These are phyloP conservation scores for Alternaria angustiovoidea DNA, from an alignment of 2,329 filamentous ascomycete species.

Conservation along the genomic window DNA sequence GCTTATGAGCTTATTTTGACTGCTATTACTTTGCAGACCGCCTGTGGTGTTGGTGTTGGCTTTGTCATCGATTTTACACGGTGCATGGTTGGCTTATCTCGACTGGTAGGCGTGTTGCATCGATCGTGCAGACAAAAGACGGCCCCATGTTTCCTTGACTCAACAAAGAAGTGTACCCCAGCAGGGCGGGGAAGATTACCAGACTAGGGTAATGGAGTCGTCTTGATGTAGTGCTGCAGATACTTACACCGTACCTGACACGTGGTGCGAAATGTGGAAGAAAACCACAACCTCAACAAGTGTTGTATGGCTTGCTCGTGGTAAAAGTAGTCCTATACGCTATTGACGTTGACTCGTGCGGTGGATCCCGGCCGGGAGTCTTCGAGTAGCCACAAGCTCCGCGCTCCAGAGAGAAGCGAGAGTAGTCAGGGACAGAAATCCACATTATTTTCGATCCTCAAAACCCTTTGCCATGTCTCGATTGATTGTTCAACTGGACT, in stretches of 20 bases:
- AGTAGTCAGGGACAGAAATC: conserved; percentile 17
- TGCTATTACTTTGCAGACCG: neutral
- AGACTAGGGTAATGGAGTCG: neutral
- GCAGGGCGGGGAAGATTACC: neutral
- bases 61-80: neutral
- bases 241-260: neutral
- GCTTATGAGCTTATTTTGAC: conserved; percentile 41
- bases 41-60: neutral
- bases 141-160: neutral
- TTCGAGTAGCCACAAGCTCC: conserved; percentile 18
- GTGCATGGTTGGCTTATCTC: neutral
- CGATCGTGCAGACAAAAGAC: neutral
- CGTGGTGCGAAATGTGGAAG: neutral
- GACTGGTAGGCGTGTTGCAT: neutral
- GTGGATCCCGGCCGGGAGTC: conserved; percentile 19
- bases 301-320: conserved; percentile 3
- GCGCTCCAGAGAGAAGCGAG: conserved; percentile 12
- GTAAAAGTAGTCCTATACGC: conserved; percentile 1
- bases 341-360: conserved; percentile 16
- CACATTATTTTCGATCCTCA: neutral
- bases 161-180: neutral
- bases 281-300: conserved; percentile 1
- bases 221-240: neutral
- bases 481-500: neutral
- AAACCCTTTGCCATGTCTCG: neutral